phyloP scores from a whole-genome alignment of 2,329 filamentous ascomycete genomes.

The Scolecobasidium constrictum region DNA sequence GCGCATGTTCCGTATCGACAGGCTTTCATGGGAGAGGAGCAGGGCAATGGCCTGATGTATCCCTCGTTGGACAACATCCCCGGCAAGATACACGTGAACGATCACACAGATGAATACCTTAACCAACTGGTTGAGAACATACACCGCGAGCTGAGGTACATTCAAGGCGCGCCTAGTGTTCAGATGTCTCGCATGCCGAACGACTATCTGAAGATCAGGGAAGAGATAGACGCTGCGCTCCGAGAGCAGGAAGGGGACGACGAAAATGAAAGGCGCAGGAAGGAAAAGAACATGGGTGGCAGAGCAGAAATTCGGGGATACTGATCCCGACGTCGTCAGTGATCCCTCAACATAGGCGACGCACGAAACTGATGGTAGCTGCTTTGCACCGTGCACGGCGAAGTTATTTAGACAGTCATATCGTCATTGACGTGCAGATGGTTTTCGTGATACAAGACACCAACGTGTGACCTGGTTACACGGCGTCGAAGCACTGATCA shows the following conservation, averaged over 20 bases:
- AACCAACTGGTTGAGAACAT: conserved; percentile 67
- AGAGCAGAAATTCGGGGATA: conserved; percentile 24
- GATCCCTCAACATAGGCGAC: too few relatives aligned
- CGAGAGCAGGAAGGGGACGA: conserved; percentile 54
- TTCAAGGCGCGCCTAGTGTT: conserved; percentile 75
- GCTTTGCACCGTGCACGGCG: too few relatives aligned
- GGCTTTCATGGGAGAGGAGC: conserved; percentile 72
- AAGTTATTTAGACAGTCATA: too few relatives aligned
- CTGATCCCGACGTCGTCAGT: too few relatives aligned
- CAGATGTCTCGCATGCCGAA: conserved; percentile 74
- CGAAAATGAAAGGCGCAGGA: conserved; percentile 41
- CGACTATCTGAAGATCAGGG: conserved; percentile 52
- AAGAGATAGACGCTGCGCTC: conserved; percentile 57
- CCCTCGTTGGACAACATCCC: conserved; percentile 75
- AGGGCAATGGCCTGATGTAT: conserved; percentile 59
- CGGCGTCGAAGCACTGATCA: too few relatives aligned
- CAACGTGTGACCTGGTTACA: too few relatives aligned
- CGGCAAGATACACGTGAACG: conserved; percentile 54
- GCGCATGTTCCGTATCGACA: conserved; percentile 73
- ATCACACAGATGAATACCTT: conserved; percentile 67
- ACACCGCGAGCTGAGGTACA: conserved; percentile 75
- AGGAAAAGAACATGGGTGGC: conserved; percentile 34
- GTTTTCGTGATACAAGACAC: too few relatives aligned
- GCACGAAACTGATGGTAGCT: too few relatives aligned
- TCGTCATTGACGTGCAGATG: too few relatives aligned